phyloP scores from a whole-genome alignment of 2,329 filamentous ascomycete genomes.

The Paraconiothyrium sp. region DNA sequence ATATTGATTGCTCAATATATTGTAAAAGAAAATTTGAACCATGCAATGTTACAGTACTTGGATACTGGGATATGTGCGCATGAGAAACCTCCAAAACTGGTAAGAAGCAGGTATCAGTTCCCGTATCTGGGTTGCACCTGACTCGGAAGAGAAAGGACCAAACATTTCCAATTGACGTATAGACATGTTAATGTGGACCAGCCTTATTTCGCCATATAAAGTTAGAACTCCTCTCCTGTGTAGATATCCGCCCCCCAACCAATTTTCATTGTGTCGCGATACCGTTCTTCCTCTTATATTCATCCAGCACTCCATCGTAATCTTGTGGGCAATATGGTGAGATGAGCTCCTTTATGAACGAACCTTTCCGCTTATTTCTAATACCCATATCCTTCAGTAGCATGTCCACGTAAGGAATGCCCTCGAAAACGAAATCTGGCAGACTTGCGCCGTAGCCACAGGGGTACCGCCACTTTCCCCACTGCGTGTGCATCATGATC shows the following conservation, averaged over 20 bases:
- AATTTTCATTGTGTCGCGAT: background rate
- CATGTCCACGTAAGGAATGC: conserved; percentile 42
- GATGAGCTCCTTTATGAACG: conserved; percentile 35
- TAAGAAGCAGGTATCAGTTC: too few species aligned
- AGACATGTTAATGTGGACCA: background rate
- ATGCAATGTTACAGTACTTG: too few species aligned
- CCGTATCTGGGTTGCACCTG: too few species aligned
- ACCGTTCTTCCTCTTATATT: background rate
- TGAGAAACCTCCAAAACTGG: too few species aligned
- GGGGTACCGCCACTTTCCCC: conserved; percentile 42
- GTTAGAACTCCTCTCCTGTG: background rate
- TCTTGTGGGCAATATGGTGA: conserved; percentile 36
- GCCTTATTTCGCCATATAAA: background rate
- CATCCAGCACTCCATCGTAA: conserved; percentile 22
- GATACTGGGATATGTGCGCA: too few species aligned
- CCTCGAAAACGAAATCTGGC: conserved; percentile 43
- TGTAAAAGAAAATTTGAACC: too few species aligned
- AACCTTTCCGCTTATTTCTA: conserved; percentile 31
- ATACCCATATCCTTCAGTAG: conserved; percentile 39
- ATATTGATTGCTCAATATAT: too few species aligned
- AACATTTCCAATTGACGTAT: too few species aligned
- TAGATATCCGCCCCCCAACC: background rate
- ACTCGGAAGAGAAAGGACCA: too few species aligned
- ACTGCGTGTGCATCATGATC: conserved; percentile 42
- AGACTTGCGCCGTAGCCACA: conserved; percentile 39